phyloP scores from a whole-genome alignment of 2,329 filamentous ascomycete genomes.

The Diaporthe australafricana region DNA sequence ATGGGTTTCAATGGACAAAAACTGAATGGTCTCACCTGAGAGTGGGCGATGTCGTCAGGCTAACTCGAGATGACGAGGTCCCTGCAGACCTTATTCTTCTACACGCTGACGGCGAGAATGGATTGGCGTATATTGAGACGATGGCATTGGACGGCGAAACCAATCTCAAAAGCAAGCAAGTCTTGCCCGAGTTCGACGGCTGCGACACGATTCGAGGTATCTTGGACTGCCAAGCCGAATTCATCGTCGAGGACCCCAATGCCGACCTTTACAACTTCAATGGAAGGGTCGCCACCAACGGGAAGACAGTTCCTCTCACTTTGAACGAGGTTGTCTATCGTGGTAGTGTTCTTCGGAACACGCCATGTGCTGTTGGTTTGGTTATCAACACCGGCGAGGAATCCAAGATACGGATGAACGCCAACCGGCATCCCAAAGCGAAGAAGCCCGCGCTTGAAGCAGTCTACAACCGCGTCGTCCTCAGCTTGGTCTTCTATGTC shows the following conservation, averaged over 20 bases:
- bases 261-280: slow-evolving; percentile 82
- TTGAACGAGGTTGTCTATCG: slow-evolving; percentile 87
- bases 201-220: slow-evolving; percentile 69
- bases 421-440: slow-evolving; percentile 82
- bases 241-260: slow-evolving; percentile 83
- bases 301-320: slow-evolving; percentile 75
- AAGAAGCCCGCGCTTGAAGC: slow-evolving; percentile 80
- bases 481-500: slow-evolving; percentile 84
- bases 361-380: slow-evolving; percentile 76
- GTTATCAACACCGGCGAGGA: slow-evolving; percentile 90
- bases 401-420: slow-evolving; percentile 88
- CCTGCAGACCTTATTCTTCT: slow-evolving; percentile 88
- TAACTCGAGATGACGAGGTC: slow-evolving; percentile 78
- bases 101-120: slow-evolving; percentile 81
- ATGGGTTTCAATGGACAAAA: slow-evolving; percentile 62
- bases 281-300: slow-evolving; percentile 71
- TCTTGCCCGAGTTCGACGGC: slow-evolving; percentile 68
- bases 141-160: slow-evolving; percentile 89
- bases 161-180: slow-evolving; percentile 82
- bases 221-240: slow-evolving; percentile 65
- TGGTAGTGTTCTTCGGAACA: slow-evolving; percentile 87
- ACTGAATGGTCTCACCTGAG: slow-evolving; percentile 58
- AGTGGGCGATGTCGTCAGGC: slow-evolving; percentile 61
- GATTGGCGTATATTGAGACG: slow-evolving; percentile 84
- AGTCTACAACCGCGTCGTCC: slow-evolving; percentile 80